Evolutionary conservation across 768 basidiomycete genomes (phyloP), one percentile per base, ranked within the genome.

Genomic region (Daedaleopsis sinensis): DNA sequence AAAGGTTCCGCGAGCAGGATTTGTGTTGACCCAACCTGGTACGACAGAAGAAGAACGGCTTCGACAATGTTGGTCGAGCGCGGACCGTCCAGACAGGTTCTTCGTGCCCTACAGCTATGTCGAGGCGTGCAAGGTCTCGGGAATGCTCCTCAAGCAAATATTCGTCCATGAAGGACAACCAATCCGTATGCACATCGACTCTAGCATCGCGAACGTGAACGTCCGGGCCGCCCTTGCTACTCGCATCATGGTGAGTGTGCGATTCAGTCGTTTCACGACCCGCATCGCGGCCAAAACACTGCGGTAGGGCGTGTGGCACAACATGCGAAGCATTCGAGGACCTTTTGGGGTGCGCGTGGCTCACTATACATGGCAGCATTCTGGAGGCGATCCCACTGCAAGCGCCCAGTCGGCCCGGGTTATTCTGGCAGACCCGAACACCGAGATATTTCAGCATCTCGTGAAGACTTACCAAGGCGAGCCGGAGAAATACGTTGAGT

Each of bases 71-170:
- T 93, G 91, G 91, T 79, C 79, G 24, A 84, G 80, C 58, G 54
- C 75, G 1, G 90, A 92, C 65, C 78, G 91, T 58, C 91, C 91
- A 8, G 88, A 90, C 32, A 78, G 91, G 58, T 82, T 84, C 70
- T 90, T 93, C 63, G 91, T 93, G 47, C 91, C 91, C 9, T 88
- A 88, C 71, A 90, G 89, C 52, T 93, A 85, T 69, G 84, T 93
- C 16, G 90, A 92, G 39, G 89, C 91, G n/a, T 93, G 91, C 76
- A 91, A 89, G 72, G 82, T 88, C n/a, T 83, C 85, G 0, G 87
- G 88, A 13, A 85, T 84, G 80, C 72, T 90, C 15, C 68, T 93
- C 55, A 89, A 84, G 72, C 90, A 92, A 68, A 89, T 93, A 37
- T 93, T 93, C 62, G 74, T 86, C 16, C 85, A 90, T 60, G 78